Conservation (phyloP, 306 rosid genomes). For the Cucurbita ficifolia region DNA sequence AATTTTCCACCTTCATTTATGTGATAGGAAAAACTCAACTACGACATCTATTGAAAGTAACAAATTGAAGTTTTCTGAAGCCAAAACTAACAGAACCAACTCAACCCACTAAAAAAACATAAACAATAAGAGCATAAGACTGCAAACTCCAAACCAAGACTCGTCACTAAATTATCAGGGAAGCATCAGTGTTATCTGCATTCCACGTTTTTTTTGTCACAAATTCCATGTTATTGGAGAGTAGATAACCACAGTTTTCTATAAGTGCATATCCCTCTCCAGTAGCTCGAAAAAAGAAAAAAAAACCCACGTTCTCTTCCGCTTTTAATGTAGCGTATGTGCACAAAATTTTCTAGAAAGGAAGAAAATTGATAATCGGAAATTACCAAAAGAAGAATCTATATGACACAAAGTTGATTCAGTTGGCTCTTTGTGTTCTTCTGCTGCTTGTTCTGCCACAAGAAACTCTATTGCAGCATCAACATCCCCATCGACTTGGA, state of each 20-base stretch:
- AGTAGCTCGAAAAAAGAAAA: not conserved
- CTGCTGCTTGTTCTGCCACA: slow-evolving; percentile 54
- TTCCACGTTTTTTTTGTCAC: not conserved
- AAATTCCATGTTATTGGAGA: not conserved
- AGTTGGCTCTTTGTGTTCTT: slow-evolving; percentile 26
- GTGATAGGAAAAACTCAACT: not conserved
- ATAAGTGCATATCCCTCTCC: not conserved
- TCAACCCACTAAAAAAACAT: not conserved
- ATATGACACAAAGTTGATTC: slow-evolving; percentile 24
- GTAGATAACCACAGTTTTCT: not conserved
- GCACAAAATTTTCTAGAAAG: slow-evolving; percentile 4
- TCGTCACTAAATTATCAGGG: not conserved
- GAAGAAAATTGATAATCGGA: slow-evolving; percentile 14
- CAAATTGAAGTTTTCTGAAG: not conserved
- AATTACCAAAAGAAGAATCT: slow-evolving; percentile 37
- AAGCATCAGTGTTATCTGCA: not conserved
- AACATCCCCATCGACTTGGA: slow-evolving; percentile 52
- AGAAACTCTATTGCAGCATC: slow-evolving; percentile 70
- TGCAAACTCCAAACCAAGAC: not conserved
- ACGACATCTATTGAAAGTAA: no score
- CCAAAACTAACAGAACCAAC: not conserved
- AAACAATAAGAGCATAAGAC: not conserved
- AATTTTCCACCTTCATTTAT: not conserved
- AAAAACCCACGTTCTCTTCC: not conserved
- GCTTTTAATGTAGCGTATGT: not conserved